These are phyloP conservation scores for Colletotrichum ledebouriae DNA, from an alignment of 2,329 filamentous ascomycete species.

Conservation along the genomic window DNA sequence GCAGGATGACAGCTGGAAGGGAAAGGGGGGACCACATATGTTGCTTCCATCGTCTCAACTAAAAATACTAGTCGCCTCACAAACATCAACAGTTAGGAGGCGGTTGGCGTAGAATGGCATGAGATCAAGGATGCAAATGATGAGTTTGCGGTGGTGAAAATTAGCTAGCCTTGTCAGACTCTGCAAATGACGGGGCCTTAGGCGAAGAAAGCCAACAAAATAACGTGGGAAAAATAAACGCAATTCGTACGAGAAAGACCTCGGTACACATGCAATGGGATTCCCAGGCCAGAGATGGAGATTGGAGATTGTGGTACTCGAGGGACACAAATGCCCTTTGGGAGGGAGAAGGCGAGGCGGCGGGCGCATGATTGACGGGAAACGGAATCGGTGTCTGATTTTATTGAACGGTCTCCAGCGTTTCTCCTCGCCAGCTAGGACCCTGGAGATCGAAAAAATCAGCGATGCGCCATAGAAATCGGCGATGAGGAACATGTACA, in stretches of 20 bases:
- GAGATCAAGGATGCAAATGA: too few species aligned
- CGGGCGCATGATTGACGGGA: slow-evolving; percentile 35
- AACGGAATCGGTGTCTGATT: slow-evolving; percentile 32
- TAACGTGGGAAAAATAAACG: neutral
- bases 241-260: neutral
- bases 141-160: too few species aligned
- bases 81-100: too few species aligned
- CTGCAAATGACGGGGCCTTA: too few species aligned
- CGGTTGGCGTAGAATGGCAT: too few species aligned
- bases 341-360: neutral
- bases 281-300: slow-evolving; percentile 27
- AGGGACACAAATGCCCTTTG: too few species aligned
- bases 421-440: slow-evolving; percentile 18
- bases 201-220: neutral
- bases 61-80: too few species aligned
- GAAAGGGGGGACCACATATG: too few species aligned
- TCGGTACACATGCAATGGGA: slow-evolving; percentile 6
- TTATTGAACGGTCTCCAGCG: slow-evolving; percentile 18
- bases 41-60: too few species aligned
- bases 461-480: slow-evolving; percentile 40
- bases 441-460: slow-evolving; percentile 39
- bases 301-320: slow-evolving; percentile 1
- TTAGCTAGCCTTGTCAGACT: too few species aligned
- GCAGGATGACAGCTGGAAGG: too few species aligned
- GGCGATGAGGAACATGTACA: slow-evolving; percentile 33